These are phyloP conservation scores for Nevesoporus exiguus DNA, from an alignment of 768 basidiomycete genomes.

Conservation along the genomic window DNA sequence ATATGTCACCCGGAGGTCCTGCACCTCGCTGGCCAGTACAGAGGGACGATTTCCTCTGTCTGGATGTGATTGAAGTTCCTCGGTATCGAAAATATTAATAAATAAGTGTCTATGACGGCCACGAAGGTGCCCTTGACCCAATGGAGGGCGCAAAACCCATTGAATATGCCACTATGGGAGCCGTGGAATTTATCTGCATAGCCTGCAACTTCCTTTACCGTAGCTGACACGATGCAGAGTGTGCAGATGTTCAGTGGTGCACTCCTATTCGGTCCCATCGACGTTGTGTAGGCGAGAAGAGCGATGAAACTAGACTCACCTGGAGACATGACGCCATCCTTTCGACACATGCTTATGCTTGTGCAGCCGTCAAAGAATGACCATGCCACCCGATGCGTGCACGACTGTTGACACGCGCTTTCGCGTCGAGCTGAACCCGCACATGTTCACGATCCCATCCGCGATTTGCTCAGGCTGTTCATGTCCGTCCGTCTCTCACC, in stretches of 20 bases:
- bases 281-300: background rate
- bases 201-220: too few species aligned
- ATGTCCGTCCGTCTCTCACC: conserved; percentile 88
- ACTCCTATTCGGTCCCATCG: conserved; percentile 53
- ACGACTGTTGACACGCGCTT: conserved; percentile 98
- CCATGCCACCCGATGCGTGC: conserved; percentile 85
- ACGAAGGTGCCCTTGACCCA: too few species aligned
- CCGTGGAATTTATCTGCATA: too few species aligned
- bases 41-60: too few species aligned
- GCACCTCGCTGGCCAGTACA: too few species aligned
- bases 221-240: conserved; percentile 92
- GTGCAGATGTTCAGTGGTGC: conserved; percentile 94
- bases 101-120: too few species aligned
- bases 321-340: conserved; percentile 88
- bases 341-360: conserved; percentile 84
- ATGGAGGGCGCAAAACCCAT: too few species aligned
- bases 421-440: conserved; percentile 97
- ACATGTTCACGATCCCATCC: conserved; percentile 90
- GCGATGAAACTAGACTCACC: conserved; percentile 39
- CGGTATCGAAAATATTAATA: too few species aligned
- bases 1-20: too few species aligned
- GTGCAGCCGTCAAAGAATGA: conserved; percentile 90
- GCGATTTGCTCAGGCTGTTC: conserved; percentile 97
- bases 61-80: too few species aligned
- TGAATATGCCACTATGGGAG: too few species aligned